Percentiles rank a stretch among this genome's conserved stretches.
Evolutionary conservation across 441 rosid genomes (phyloP).

Genomic region (Gossypium davidsonii): DNA sequence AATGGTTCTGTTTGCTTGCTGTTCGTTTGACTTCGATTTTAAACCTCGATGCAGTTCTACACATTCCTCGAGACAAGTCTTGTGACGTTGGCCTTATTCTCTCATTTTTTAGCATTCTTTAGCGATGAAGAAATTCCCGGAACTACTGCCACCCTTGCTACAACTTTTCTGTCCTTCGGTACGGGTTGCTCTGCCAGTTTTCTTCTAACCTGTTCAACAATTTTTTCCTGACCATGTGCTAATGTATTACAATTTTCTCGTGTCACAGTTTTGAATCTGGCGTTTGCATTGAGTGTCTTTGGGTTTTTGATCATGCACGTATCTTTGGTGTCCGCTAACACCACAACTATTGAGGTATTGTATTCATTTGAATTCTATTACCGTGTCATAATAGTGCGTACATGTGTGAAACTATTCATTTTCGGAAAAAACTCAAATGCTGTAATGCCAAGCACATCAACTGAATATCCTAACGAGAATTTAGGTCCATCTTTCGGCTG

Average conservation of each 20-base stretch:
- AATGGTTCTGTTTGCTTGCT: conserved; percentile 5
- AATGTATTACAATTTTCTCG: conserved; percentile 7
- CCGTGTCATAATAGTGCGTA: neutral
- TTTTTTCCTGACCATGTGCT: neutral
- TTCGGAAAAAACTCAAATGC: neutral
- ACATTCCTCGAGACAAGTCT: conserved; percentile 81
- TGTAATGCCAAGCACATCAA: neutral
- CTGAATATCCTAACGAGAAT: neutral
- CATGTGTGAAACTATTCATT: neutral
- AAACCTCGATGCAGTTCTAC: conserved; percentile 54
- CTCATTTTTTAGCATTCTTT: conserved; percentile 71
- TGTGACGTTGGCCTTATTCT: conserved; percentile 64
- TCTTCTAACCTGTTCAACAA: neutral
- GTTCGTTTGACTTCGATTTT: conserved; percentile 5
- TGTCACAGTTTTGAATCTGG: conserved; percentile 66
- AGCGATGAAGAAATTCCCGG: conserved; percentile 85
- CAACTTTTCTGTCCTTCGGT: conserved; percentile 85
- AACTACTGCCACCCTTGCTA: conserved; percentile 73
- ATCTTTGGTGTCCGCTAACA: conserved; percentile 62
- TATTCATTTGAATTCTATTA: conserved; percentile 8
- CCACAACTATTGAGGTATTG: conserved; percentile 82
- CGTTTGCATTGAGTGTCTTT: conserved; percentile 74
- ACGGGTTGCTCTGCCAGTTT: conserved; percentile 12
- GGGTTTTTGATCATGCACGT: conserved; percentile 84
- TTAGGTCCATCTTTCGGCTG: neutral